Evolutionary conservation across 352 stramenopile genomes (phyloP), one percentile per base, ranked within the genome.

Genomic region (Pythium utonaiense): DNA sequence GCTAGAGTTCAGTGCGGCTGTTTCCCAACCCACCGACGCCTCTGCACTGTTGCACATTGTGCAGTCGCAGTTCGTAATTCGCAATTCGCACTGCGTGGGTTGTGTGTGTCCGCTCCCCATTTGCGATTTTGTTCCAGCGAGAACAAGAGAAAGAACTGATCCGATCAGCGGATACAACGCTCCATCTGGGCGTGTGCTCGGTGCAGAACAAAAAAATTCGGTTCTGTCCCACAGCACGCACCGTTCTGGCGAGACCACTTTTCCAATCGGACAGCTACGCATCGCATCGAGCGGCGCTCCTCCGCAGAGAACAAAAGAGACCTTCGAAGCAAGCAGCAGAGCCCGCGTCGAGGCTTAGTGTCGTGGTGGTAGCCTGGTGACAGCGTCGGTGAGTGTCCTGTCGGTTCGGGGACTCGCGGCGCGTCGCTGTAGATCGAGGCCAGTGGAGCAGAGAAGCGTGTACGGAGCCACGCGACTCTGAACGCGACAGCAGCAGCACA

Each of bases 101-200:
- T n/a, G n/a, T n/a, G n/a, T n/a, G n/a, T n/a, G n/a, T n/a, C n/a
- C n/a, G n/a, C n/a, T n/a, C n/a, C n/a, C n/a, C n/a, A n/a, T n/a
- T n/a, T n/a, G n/a, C n/a, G n/a, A n/a, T 24, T 45, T 45, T 45
- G 38, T n/a, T 22, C 38, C 36, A 13, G 36, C 36, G 36, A 28
- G 24, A 33, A 57, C 19, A 57, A 41, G 27, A 61, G 44, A 48
- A 55, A n/a, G 33, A 54, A 50, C 44, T 61, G 42, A 52, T 54
- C 54, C 31, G 44, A 47, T 44, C 17, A 48, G 14, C 52, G 21
- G 34, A 38, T 22, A n/a, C 52, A 45, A 21, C 33, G 27, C 34
- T 17, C 34, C 38, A 45, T 22, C 38, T 45, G 38, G 38, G 3
- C 38, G 14, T 8, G 38, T 45, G 38, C 38, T 25, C 17, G 3